Evolutionary conservation across 345 rosid genomes (phyloP).

Genomic region (Rhizophora apiculata): DNA sequence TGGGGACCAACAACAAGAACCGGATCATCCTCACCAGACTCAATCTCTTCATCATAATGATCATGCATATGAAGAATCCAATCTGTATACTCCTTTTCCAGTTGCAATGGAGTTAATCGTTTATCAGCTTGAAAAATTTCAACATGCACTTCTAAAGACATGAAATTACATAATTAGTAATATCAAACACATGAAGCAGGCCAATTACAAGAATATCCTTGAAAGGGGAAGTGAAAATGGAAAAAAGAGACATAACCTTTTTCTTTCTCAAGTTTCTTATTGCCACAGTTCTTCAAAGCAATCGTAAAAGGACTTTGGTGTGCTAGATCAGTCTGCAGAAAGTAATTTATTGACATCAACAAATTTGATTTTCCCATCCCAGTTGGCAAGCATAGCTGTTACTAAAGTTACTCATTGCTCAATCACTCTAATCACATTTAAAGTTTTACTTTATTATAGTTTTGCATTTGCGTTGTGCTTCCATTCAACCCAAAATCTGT

Average conservation of each 20-base stretch:
- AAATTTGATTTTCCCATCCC: background rate
- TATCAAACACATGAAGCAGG: background rate
- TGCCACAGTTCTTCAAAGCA: slow-evolving; percentile 57
- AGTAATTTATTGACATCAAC: slow-evolving; percentile 1
- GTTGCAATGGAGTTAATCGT: slow-evolving; percentile 26
- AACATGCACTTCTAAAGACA: slow-evolving; percentile 37
- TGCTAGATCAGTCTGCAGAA: slow-evolving; percentile 63
- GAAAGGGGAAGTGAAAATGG: background rate
- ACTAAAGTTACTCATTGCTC: background rate
- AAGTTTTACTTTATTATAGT: background rate
- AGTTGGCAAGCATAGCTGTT: background rate
- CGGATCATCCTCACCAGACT: slow-evolving; percentile 55
- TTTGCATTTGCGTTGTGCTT: too few relatives aligned
- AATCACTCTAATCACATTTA: background rate
- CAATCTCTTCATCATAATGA: slow-evolving; percentile 54
- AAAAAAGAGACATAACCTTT: slow-evolving; percentile 35
- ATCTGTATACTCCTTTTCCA: slow-evolving; percentile 54
- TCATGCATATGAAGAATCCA: slow-evolving; percentile 74
- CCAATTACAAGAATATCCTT: background rate
- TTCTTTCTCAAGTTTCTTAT: slow-evolving; percentile 35
- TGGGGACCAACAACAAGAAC: slow-evolving; percentile 34
- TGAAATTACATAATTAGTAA: slow-evolving; percentile 5
- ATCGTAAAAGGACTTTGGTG: slow-evolving; percentile 47
- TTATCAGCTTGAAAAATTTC: slow-evolving; percentile 42
- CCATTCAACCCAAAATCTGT: too few relatives aligned